Evolutionary conservation across 1,284 basidiomycete species (phyloP).

Genomic region (Nidula niveotomentosa): DNA sequence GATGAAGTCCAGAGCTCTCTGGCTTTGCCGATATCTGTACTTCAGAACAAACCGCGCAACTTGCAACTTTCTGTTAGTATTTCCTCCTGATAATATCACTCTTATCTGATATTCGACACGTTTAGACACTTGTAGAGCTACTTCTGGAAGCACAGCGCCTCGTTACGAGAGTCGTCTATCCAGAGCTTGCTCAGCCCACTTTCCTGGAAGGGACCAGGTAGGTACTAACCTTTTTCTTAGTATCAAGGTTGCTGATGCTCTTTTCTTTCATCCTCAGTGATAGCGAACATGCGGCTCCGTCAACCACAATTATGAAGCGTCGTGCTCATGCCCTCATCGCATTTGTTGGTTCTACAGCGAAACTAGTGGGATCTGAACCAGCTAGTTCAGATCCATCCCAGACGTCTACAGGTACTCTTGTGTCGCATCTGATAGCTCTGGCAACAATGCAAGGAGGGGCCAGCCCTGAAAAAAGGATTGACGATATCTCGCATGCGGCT

Average conservation of each 20-base stretch:
- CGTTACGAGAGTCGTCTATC: constrained; percentile 40
- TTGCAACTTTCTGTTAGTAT: constrained; percentile 58
- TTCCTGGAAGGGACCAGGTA: constrained; percentile 61
- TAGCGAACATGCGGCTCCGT: constrained; percentile 48
- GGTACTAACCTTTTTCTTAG: constrained; percentile 17
- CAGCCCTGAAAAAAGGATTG: constrained; percentile 31
- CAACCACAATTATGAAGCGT: constrained; percentile 44
- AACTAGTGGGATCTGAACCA: constrained; percentile 19
- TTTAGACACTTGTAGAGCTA: constrained; percentile 64
- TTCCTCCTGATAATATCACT: constrained; percentile 14
- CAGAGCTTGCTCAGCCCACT: constrained; percentile 36
- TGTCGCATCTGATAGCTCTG: constrained; percentile 44
- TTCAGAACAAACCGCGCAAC: constrained; percentile 56
- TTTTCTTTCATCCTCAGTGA: constrained; percentile 35
- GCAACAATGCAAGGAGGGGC: constrained; percentile 30
- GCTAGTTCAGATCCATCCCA: constrained; percentile 4
- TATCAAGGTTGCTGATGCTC: neutral
- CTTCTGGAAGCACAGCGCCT: constrained; percentile 68
- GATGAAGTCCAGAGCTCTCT: constrained; percentile 64
- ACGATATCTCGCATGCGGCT: constrained; percentile 46
- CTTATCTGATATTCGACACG: constrained; percentile 9
- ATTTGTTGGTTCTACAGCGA: constrained; percentile 53
- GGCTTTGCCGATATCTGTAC: constrained; percentile 62
- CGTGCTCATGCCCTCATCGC: constrained; percentile 68
- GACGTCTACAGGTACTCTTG: constrained; percentile 32